Evolutionary conservation across 805 yeast genomes (phyloP), one percentile per base, ranked within the genome.

Genomic region (Wickerhamiella kurtzmanii): DNA sequence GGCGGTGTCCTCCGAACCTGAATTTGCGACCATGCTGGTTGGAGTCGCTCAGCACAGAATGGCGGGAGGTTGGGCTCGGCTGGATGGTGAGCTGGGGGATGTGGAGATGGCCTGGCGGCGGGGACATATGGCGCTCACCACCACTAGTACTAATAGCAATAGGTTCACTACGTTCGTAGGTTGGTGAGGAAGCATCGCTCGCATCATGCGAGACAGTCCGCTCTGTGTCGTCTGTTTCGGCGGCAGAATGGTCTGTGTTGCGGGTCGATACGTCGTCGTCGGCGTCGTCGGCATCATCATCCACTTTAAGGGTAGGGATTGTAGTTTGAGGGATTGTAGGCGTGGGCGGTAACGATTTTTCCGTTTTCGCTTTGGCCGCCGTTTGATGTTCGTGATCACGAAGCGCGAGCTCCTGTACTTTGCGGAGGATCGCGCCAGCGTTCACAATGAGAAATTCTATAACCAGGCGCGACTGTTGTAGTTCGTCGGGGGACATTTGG

Each of bases 401-500:
- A 17, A 62, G 55, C 3, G 67, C 66, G n/a, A 55, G 53, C 5
- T 46, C 47, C 51, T 63, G 64, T 16, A 62, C 60, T 15, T 58
- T 53, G 50, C 89, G 86, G 48, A 88, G 67, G 40, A 89, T 71
- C 60, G 79, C 77, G 60, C 82, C 80, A 18, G 89, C 80, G 61
- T 89, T 86, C 54, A 82, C 88, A 48, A 89, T 83, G 67, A 92
- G 72, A 54, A 89, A 87, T 59, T 88, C 94, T 21, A 92, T 81
- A 32, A 85, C 95, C 5, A 78, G 72, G 54, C 88, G 86, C 3
- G 95, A 83, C 35, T 86, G 66, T 11, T 84, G 89, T 65, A 88
- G 88, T 64, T 92, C 96, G 28, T 79, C 85, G 1, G 96, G 96
- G 38, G 81, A 76, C 79, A 89, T 76, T 60, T 88, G 96, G 62